Evolutionary conservation across 192 early-diverging fungal species (phyloP), one percentile per base, ranked within the genome.

Genomic region (Entomortierella beljakovae): DNA sequence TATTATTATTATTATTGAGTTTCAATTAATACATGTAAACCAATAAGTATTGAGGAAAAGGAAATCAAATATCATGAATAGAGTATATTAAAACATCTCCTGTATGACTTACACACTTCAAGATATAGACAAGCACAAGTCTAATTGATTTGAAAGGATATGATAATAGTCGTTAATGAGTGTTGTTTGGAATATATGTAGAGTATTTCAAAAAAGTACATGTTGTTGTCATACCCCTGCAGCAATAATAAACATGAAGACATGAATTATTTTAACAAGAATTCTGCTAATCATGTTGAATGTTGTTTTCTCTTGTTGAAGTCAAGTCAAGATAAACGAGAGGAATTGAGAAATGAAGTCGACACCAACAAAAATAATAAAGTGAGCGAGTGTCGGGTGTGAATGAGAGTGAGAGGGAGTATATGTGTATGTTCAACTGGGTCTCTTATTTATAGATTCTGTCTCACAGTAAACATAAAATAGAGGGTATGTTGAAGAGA

Each of bases 231-330:
- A 23, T 74, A 74, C 71, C 72, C 64, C 65, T 48, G 72, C 65
- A 26, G 43, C 31, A 29, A 76, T 23, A 59, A 68, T 61, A 60
- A 76, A 76, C 50, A 68, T 51, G 60, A 62, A 16, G 42, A 50
- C 9, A 35, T 76, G 72, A 33, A 76, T 62, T 49, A 61, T 20
- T 29, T 35, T 67, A 40, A 60, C 60, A 22, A 50, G 29, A 33
- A 68, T 62, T 40, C 64, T 66, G 64, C 22, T 62, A 60, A 62
- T 57, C 61, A 71, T 71, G 23, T 29, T 23, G 70, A 57, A 51
- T 9, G 34, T 40, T 40, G 13, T 40, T 40, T 40, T 6, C 37
- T n/a, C n/a, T n/a, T n/a, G n/a, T n/a, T n/a, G n/a, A n/a, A n/a
- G n/a, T n/a, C n/a, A 28, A 3, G 57, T n/a, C 46, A 48, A 16